Conservation (phyloP, 768 basidiomycete species). For the Omphalotus guepiniiformis region DNA sequence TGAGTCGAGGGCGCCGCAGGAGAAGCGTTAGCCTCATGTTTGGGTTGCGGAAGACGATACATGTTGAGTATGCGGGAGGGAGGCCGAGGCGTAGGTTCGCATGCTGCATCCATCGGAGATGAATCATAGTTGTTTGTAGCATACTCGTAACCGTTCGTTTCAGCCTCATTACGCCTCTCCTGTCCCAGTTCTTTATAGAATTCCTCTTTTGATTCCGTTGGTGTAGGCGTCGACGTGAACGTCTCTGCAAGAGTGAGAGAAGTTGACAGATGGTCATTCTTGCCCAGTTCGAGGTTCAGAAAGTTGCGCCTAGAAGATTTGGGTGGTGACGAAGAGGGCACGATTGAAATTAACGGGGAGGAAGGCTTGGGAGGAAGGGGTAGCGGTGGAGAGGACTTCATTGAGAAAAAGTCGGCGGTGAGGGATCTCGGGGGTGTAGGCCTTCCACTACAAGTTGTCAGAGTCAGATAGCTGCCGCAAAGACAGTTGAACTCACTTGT, state of each 20-base stretch:
- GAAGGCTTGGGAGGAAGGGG: constrained; percentile 20
- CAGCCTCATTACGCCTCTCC: too few relatives aligned
- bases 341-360: constrained; percentile 14
- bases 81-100: constrained; percentile 16
- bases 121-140: too few relatives aligned
- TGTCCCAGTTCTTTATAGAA: constrained; percentile 3
- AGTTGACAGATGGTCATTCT: constrained; percentile 1
- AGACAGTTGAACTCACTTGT: background rate
- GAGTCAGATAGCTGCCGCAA: background rate
- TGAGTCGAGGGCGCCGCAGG: constrained; percentile 13
- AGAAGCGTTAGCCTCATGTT: constrained; percentile 18
- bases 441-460: background rate
- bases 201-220: constrained; percentile 10
- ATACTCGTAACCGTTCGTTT: too few relatives aligned
- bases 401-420: constrained; percentile 8
- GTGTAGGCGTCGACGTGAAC: constrained; percentile 13
- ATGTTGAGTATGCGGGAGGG: constrained; percentile 13
- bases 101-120: constrained; percentile 7
- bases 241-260: constrained; percentile 13
- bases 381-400: constrained; percentile 19
- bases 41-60: constrained; percentile 13
- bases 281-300: constrained; percentile 5
- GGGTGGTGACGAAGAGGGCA: too few relatives aligned
- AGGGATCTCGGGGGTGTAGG: constrained; percentile 6
- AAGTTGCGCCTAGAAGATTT: constrained; percentile 5